Evolutionary conservation across 2,329 filamentous ascomycete species (phyloP), one percentile per base, ranked within the genome.

Genomic region (Ceratocystis cacaofunesta): DNA sequence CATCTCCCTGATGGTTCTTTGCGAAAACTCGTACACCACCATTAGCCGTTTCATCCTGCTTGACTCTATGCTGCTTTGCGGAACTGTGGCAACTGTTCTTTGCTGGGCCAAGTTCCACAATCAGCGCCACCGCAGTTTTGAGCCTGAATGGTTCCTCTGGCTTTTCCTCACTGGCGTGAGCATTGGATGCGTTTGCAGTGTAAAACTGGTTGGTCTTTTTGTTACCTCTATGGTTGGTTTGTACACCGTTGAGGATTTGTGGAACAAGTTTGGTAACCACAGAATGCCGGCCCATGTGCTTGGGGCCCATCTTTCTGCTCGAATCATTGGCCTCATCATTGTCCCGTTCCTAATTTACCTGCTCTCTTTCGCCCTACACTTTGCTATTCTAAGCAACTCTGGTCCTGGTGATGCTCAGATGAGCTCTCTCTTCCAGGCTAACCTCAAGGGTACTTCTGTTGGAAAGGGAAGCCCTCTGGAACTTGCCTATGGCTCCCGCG

Each of bases 341-440:
- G 82, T 99, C 62, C 94, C 94, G 5, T 80, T 95, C 72, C 78
- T 92, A 67, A 90, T 99, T 71, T 99, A 99, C 79, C 86, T 96
- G 77, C 86, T 96, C 74, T 95, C 91, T 55, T 99, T 99, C 75
- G 95, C 89, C 71, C 77, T 96, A 64, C 94, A 99, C 77, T 99
- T 99, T 76, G 82, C 90, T 68, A 90, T 99, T 69, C 83, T 99
- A 67, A 90, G 95, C 75, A 92, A 90, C 77, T 92, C 87, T 71
- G 94, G 94, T 22, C 94, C 95, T 6, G 94, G 94, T 65, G 94
- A 99, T 78, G 94, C 94, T n/a, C 94, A 99, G 77, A 99, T 99
- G 94, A 96, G 92, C 78, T 99, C 94, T 30, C 84, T 99, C 62
- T 99, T 99, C 83, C 94, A 99, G 75, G 94, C 95, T 61, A 99